Base-by-base conservation (phyloP, 352 stramenopile species). In the Globisporangium spiculum region DNA sequence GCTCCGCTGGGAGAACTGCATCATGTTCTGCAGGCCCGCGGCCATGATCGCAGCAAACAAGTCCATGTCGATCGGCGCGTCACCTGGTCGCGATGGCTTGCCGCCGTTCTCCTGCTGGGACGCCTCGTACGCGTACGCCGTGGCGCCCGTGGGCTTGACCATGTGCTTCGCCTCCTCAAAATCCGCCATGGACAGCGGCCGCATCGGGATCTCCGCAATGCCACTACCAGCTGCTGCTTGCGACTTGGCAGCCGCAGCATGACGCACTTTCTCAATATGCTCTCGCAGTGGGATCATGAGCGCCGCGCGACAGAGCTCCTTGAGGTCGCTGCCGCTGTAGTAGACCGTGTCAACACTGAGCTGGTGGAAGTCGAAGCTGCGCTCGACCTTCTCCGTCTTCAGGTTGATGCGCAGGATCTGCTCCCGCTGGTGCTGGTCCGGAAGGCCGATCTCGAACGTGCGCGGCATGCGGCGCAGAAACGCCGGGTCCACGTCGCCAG, bases 241-340 rank as follows among this genome's bases (percentile, higher is more conserved):
- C 54, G 50, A 32, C 30, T 30, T 34, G 9, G 70, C 73, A 48
- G 77, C 66, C 34, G 70, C 74, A 48, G 77, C 68, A 38, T 86
- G 74, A 16, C 77, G 74, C 30, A 89, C 80, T 32, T 76, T 68
- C 50, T 89, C 86, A 67, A 96, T 91, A 70, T 95, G 84, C 65
- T 96, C 89, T 36, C 88, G 86, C 65, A 96, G 66, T 1, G 89
- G 88, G 67, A 96, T 93, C 88, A 96, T 95, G 22, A 96, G 76
- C 14, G 89, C 88, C 20, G 89, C 89, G 26, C 88, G 84, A 77
- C 89, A 96, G 58, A 96, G 73, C 67, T 96, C 89, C 74, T 96
- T 96, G 30, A 99, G 76, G 74, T 99, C 97, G 63, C 94, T 98
- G 41, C 97, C 97, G 50, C 95, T 98, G 78, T 98, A 99, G 63